Evolutionary conservation across 176 grass and related monocot genomes (phyloP), one percentile per base, ranked within the genome.

Genomic region (Carex pumila): DNA sequence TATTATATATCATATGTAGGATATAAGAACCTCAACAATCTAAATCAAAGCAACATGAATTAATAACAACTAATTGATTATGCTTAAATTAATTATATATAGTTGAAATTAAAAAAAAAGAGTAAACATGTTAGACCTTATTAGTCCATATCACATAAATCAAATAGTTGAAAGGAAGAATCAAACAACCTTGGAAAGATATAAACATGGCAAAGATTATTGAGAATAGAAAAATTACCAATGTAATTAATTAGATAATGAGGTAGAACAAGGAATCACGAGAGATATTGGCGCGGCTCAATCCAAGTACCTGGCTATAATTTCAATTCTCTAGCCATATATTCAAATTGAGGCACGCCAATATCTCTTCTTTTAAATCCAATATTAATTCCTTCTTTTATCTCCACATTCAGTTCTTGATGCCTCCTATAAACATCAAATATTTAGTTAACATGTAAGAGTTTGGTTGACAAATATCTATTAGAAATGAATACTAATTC

Each of bases 221-320:
- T 75, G 19, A 75, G 71, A 66, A 5, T 39, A 39, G 22, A 61
- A 25, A 53, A 18, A 43, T 64, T 64, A 82, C 36, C 17, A 3
- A 64, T 45, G 11, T 43, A n/a, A 65, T 50, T 50, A 3, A 50
- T 50, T 12, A 50, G 47, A 50, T 50, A 50, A 34, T 15, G 43
- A 18, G 30, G 21, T 50, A 32, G 62, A 50, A 52, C 32, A 52
- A 65, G 53, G 39, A 37, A 25, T 10, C 8, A 82, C 66, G 53
- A 87, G 92, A 94, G 92, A 92, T 90, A 94, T 94, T 94, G 92
- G 88, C 92, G 92, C 92, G 92, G 92, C 92, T 94, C 92, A 94
- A 94, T 94, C 88, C 69, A 90, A 94, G 72, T 85, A 94, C 87
- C 91, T 85, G 90, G 62, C 81, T 94, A 84, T 18, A 78, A 36